phyloP scores from a whole-genome alignment of 1,284 basidiomycete species.

The Papiliotrema laurentii region DNA sequence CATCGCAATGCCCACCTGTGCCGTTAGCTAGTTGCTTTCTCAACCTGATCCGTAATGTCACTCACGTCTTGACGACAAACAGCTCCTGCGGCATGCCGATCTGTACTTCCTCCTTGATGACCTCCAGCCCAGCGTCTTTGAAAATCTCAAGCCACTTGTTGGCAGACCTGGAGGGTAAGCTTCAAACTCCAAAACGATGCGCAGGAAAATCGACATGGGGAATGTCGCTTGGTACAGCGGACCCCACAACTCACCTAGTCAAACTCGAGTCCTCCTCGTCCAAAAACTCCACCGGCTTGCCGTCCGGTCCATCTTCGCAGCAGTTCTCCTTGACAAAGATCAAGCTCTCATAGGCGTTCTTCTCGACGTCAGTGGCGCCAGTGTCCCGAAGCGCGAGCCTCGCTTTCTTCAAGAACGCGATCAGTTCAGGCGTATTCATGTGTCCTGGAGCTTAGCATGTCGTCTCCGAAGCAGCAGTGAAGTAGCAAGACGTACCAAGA shows the following conservation, averaged over 20 bases:
- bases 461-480: background rate
- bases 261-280: slow-evolving; percentile 84
- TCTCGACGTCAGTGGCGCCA: background rate
- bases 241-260: slow-evolving; percentile 59
- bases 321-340: slow-evolving; percentile 90
- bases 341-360: slow-evolving; percentile 7
- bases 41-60: slow-evolving; percentile 3
- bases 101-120: slow-evolving; percentile 63
- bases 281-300: slow-evolving; percentile 55
- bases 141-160: slow-evolving; percentile 74
- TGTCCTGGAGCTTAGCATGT: slow-evolving; percentile 52
- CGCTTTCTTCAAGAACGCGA: slow-evolving; percentile 58
- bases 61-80: slow-evolving; percentile 77
- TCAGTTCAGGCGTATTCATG: slow-evolving; percentile 69
- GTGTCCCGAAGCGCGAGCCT: slow-evolving; percentile 13
- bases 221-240: background rate
- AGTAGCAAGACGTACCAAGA: slow-evolving; percentile 53
- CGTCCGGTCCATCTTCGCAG: slow-evolving; percentile 60
- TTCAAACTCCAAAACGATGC: background rate
- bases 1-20: slow-evolving; percentile 3
- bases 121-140: slow-evolving; percentile 59
- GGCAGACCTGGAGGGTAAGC: slow-evolving; percentile 62
- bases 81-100: slow-evolving; percentile 72
- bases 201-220: background rate
- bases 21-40: too few relatives aligned